Conservation (phyloP, 257 asterid species). For the Scutellaria minor region DNA sequence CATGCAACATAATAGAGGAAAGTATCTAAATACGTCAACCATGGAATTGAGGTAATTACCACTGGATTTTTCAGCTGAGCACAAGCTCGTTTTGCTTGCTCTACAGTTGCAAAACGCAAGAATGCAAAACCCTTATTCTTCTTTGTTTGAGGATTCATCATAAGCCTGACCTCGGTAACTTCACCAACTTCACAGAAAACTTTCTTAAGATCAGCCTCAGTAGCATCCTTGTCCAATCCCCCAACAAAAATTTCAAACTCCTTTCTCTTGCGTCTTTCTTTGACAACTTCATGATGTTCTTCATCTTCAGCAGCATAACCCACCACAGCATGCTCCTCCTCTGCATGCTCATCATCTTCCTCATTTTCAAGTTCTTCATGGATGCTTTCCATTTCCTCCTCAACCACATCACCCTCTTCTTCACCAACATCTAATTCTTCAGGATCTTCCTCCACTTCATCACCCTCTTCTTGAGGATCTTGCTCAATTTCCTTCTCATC, state of each 20-base stretch:
- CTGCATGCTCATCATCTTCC: conserved; percentile 62
- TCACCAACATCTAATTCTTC: conserved; percentile 64
- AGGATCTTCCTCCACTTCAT: conserved; percentile 67
- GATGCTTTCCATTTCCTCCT: conserved; percentile 66
- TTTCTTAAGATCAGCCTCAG: conserved; percentile 87
- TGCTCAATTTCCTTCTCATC: conserved; percentile 89
- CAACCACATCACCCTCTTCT: conserved; percentile 68
- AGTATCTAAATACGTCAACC: conserved; percentile 44
- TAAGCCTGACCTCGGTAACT: conserved; percentile 89
- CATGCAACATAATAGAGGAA: conserved; percentile 37
- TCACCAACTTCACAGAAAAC: conserved; percentile 92
- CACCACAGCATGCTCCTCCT: conserved; percentile 62
- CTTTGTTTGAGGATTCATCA: conserved; percentile 97
- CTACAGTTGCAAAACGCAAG: conserved; percentile 91
- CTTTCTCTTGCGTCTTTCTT: conserved; percentile 93
- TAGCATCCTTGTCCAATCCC: conserved; percentile 98
- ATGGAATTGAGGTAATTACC: conserved; percentile 60
- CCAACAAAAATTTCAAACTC: conserved; percentile 97
- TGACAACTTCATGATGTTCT: conserved; percentile 80
- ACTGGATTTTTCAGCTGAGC: conserved; percentile 78
- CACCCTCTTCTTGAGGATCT: conserved; percentile 66
- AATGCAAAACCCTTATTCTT: conserved; percentile 98
- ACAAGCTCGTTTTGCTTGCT: conserved; percentile 95
- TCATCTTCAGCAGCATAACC: conserved; percentile 81
- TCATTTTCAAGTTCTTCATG: conserved; percentile 74